Conservation (phyloP, 768 basidiomycete genomes). For the Nidularia pulvinata region DNA sequence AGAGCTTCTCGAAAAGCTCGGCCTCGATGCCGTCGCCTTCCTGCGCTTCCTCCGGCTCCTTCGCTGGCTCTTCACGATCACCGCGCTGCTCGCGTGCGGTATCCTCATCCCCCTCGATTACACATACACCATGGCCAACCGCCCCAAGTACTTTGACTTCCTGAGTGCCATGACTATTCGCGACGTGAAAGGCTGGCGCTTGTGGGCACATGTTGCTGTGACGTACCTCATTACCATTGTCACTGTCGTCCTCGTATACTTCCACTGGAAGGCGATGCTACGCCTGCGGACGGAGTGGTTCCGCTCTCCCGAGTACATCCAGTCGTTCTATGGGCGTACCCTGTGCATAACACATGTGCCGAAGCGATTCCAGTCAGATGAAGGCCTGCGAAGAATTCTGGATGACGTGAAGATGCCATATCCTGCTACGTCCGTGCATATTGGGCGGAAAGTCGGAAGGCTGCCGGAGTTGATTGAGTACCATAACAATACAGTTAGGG, state of each 20-base stretch:
- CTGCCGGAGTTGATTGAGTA: conserved; percentile 91
- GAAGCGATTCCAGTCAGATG: conserved; percentile 81
- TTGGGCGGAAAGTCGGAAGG: conserved; percentile 83
- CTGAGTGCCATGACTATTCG: conserved; percentile 88
- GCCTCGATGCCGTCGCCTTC: conserved; percentile 92
- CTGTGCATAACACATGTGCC: conserved; percentile 81
- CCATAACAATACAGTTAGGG: conserved; percentile 90
- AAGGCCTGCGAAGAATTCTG: conserved; percentile 79
- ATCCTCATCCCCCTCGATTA: conserved; percentile 88
- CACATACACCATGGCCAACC: conserved; percentile 72
- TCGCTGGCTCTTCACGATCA: conserved; percentile 66
- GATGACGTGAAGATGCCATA: conserved; percentile 78
- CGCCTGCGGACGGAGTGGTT: conserved; percentile 85
- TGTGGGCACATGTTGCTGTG: conserved; percentile 84
- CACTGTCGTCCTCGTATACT: conserved; percentile 70
- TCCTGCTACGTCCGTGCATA: conserved; percentile 89
- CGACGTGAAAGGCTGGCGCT: conserved; percentile 66
- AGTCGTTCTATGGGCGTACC: conserved; percentile 93
- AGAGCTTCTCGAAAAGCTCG: conserved; percentile 83
- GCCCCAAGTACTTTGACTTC: conserved; percentile 46
- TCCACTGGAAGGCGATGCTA: conserved; percentile 80
- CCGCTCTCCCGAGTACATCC: conserved; percentile 83
- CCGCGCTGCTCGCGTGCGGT: conserved; percentile 67
- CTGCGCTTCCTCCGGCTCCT: conserved; percentile 90
- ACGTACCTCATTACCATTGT: conserved; percentile 83